Conservation (phyloP, 2,329 filamentous ascomycete genomes). For the Monosporascus sp. region DNA sequence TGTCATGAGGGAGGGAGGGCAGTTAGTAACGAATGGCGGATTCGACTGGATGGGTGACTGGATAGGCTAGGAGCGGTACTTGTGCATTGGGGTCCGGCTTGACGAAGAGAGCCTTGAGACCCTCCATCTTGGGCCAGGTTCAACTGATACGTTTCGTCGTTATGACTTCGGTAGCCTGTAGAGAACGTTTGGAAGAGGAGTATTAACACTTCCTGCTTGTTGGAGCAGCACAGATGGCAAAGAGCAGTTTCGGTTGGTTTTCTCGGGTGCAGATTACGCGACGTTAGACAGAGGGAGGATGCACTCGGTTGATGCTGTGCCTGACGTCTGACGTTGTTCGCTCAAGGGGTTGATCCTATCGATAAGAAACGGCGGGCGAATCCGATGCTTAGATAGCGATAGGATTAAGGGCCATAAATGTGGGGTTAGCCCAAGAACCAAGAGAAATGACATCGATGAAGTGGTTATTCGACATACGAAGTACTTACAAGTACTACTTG, state of each 20-base stretch:
- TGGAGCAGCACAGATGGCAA: conserved; percentile 1
- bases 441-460: too few species aligned
- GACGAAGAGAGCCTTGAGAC: conserved; percentile 78
- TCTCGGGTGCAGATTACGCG: too few species aligned
- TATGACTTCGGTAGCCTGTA: not conserved
- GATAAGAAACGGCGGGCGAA: not conserved
- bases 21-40: not conserved
- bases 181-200: not conserved
- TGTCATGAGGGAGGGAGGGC: conserved; percentile 30
- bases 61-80: conserved; percentile 41
- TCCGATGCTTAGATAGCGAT: not conserved
- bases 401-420: too few species aligned
- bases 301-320: not conserved
- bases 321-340: not conserved
- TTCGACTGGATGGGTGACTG: not conserved
- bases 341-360: not conserved
- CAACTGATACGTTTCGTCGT: too few species aligned
- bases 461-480: too few species aligned
- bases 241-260: too few species aligned
- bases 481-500: too few species aligned
- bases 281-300: too few species aligned
- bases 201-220: not conserved
- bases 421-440: too few species aligned
- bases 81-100: conserved; percentile 91
- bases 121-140: conserved; percentile 61